These are phyloP conservation scores for Cicer cuneatum DNA, from an alignment of 306 rosid genomes.

Conservation along the genomic window DNA sequence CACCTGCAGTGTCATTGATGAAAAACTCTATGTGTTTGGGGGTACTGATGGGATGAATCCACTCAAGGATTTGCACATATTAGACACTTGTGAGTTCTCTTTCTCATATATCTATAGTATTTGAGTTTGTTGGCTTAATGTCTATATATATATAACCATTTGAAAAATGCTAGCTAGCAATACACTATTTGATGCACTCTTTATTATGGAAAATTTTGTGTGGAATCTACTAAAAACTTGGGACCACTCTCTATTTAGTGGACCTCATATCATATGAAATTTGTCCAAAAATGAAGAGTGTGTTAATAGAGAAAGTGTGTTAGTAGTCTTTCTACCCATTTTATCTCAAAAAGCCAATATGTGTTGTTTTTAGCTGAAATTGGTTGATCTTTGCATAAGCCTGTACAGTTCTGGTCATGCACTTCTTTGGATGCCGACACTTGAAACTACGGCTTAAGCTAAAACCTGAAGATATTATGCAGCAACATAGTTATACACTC, in stretches of 20 bases:
- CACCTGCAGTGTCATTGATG: conserved; percentile 81
- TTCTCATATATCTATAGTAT: conserved; percentile 20
- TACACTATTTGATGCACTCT: background rate
- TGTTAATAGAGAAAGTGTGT: background rate
- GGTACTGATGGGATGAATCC: conserved; percentile 97
- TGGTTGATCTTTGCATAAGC: conserved; percentile 23
- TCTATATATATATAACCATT: background rate
- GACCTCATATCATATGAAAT: conserved; percentile 2
- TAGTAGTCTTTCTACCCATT: background rate
- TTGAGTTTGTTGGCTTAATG: conserved; percentile 12
- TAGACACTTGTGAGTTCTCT: conserved; percentile 81
- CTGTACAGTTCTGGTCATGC: conserved; percentile 26
- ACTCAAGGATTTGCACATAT: conserved; percentile 79
- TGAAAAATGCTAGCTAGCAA: conserved; percentile 19
- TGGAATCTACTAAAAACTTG: conserved; percentile 22
- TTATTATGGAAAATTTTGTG: conserved; percentile 11
- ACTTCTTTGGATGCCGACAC: conserved; percentile 14
- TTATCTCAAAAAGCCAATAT: conserved; percentile 24
- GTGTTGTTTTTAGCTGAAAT: conserved; percentile 32
- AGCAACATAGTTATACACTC: background rate
- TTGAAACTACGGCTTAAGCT: conserved; percentile 1
- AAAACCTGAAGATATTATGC: conserved; percentile 34
- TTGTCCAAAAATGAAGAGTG: conserved; percentile 4
- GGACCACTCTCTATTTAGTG: conserved; percentile 7
- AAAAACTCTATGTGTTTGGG: conserved; percentile 87